phyloP scores from a whole-genome alignment of 2,329 filamentous ascomycete genomes.

The Aschersonia sp. region DNA sequence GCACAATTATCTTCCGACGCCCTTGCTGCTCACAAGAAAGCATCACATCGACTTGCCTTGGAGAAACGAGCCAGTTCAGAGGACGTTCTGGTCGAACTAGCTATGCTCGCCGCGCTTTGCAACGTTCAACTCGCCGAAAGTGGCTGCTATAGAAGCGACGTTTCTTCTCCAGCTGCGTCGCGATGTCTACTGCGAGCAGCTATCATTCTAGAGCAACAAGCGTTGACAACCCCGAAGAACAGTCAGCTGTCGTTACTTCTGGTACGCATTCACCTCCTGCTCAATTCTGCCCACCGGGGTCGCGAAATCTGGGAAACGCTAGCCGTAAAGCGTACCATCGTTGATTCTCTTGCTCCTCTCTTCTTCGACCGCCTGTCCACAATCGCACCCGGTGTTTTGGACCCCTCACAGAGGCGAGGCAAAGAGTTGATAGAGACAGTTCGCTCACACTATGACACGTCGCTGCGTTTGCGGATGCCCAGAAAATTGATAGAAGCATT shows the following conservation, averaged over 20 bases:
- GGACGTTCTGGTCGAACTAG: slow-evolving; percentile 17
- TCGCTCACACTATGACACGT: slow-evolving; percentile 28
- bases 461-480: slow-evolving; percentile 30
- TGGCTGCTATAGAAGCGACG: slow-evolving; percentile 1
- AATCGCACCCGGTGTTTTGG: slow-evolving; percentile 27
- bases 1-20: slow-evolving; percentile 8
- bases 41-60: slow-evolving; percentile 1
- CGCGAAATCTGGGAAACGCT: slow-evolving; percentile 33
- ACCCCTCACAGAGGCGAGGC: slow-evolving; percentile 16
- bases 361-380: slow-evolving; percentile 41
- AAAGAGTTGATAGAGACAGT: slow-evolving; percentile 26
- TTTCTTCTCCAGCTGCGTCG: slow-evolving; percentile 7
- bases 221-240: slow-evolving; percentile 28
- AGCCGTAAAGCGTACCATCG: slow-evolving; percentile 40
- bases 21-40: slow-evolving; percentile 8
- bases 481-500: slow-evolving; percentile 30
- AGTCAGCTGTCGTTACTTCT: slow-evolving; percentile 33
- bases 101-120: slow-evolving; percentile 19
- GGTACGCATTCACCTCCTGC: slow-evolving; percentile 33
- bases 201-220: slow-evolving; percentile 33
- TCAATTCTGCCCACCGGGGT: slow-evolving; percentile 33
- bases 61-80: slow-evolving; percentile 2
- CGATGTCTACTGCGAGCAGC: slow-evolving; percentile 31
- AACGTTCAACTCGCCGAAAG: slow-evolving; percentile 16
- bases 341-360: slow-evolving; percentile 39